Percentiles rank a stretch among this genome's conserved stretches.
These are phyloP conservation scores for Trichophyton equinum DNA, from an alignment of 2,329 filamentous ascomycete species.

Conservation along the genomic window DNA sequence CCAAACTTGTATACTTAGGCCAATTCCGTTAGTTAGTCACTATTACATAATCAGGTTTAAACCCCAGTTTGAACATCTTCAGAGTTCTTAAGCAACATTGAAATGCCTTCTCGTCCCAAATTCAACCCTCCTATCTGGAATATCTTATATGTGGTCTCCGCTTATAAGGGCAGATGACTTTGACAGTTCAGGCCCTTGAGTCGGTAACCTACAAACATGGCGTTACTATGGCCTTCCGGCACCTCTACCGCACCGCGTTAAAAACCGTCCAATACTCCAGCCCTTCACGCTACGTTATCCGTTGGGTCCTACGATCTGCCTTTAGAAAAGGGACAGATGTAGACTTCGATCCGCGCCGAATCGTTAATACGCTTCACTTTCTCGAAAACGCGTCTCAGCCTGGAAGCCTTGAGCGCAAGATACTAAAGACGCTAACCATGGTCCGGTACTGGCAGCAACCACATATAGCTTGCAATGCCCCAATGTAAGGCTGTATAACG, in stretches of 20 bases:
- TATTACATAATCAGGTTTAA: not conserved
- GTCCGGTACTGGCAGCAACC: slow-evolving; percentile 33
- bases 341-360: slow-evolving; percentile 29
- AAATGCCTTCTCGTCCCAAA: not conserved
- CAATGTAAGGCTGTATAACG: slow-evolving; percentile 19
- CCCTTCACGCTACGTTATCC: slow-evolving; percentile 44
- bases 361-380: slow-evolving; percentile 37
- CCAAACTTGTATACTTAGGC: too few species aligned
- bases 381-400: slow-evolving; percentile 30
- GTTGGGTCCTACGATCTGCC: slow-evolving; percentile 31
- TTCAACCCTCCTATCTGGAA: not conserved
- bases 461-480: slow-evolving; percentile 14
- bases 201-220: slow-evolving; percentile 16
- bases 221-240: slow-evolving; percentile 44
- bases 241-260: slow-evolving; percentile 42
- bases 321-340: slow-evolving; percentile 28
- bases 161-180: slow-evolving; percentile 8
- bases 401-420: slow-evolving; percentile 35
- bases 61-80: not conserved
- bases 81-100: not conserved
- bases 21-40: not conserved
- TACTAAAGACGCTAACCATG: slow-evolving; percentile 34
- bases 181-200: slow-evolving; percentile 12
- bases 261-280: slow-evolving; percentile 45
- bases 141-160: not conserved